Evolutionary conservation across 2,329 filamentous ascomycete species (phyloP), one percentile per base, ranked within the genome.

Genomic region (Trichoderma atrobrunneum): DNA sequence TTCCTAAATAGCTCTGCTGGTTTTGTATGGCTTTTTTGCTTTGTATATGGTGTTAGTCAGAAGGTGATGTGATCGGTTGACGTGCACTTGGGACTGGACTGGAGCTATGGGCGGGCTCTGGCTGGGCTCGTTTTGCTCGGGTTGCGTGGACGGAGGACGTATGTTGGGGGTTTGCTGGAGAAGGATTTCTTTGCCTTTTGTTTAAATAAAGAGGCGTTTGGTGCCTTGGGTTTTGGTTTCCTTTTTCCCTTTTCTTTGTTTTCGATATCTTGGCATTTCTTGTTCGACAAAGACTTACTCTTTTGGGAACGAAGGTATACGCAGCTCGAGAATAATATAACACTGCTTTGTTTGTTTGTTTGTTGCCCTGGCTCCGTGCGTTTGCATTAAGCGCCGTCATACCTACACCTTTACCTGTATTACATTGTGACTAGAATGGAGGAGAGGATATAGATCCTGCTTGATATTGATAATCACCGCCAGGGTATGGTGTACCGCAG

Each of bases 351-450:
- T 36, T 26, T 67, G 21, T 14, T 57, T 43, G 39, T 43, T 43
- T 43, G 7, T 43, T n/a, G 18, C 3, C 12, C 30, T 57, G 24
- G 26, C 26, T 30, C 18, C 14, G 56, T 8, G 11, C 16, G 10
- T 32, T 14, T 32, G 6, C 26, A 48, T 48, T 14, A 28, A 8
- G 10, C 21, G 10, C 8, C 21, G 43, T 26, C 21, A 14, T 30
- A n/a, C 18, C 34, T 26, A 12, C 28, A 1, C 32, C 48, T 67
- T 43, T n/a, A n/a, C 39, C 39, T 43, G 14, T n/a, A 36, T 39
- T 56, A 21, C 11, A 60, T 51, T 48, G 65, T 48, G 56, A 32
- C 26, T 48, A 68, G 65, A 60, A 68, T 68, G 65, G 65, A 68
- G 26, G 65, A 68, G 36, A 68, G 54, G 16, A 51, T 68, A 68